Conservation (phyloP, 345 rosid species). For the Rubroshorea leprosula region DNA sequence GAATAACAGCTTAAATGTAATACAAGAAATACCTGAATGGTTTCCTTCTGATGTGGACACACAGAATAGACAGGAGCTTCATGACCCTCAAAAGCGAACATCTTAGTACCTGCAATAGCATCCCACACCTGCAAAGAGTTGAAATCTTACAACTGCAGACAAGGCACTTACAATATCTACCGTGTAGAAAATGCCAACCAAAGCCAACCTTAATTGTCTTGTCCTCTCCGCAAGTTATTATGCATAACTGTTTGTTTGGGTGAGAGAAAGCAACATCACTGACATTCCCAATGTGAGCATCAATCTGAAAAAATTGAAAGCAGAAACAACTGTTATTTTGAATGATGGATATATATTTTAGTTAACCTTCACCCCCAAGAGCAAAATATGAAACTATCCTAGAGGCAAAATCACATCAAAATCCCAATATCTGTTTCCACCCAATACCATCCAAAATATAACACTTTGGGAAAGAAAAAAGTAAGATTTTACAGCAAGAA, state of each 20-base stretch:
- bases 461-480: too few species aligned
- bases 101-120: slow-evolving; percentile 46
- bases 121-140: slow-evolving; percentile 51
- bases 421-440: background rate
- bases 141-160: background rate
- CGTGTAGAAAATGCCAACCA: background rate
- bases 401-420: background rate
- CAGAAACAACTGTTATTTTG: background rate
- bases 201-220: slow-evolving; percentile 50
- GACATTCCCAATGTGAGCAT: slow-evolving; percentile 63
- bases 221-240: slow-evolving; percentile 72
- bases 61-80: slow-evolving; percentile 71
- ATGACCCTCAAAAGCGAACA: slow-evolving; percentile 66
- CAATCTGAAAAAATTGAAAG: slow-evolving; percentile 31
- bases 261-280: slow-evolving; percentile 68
- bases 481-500: too few species aligned
- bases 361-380: too few species aligned
- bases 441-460: background rate
- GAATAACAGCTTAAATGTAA: background rate
- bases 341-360: too few species aligned
- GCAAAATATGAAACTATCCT: too few species aligned
- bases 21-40: slow-evolving; percentile 41
- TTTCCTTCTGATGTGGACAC: slow-evolving; percentile 60
- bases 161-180: background rate
- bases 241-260: slow-evolving; percentile 52